Conservation (phyloP, 1,284 basidiomycete species). For the Anthracocystis panici-leucophaei region DNA sequence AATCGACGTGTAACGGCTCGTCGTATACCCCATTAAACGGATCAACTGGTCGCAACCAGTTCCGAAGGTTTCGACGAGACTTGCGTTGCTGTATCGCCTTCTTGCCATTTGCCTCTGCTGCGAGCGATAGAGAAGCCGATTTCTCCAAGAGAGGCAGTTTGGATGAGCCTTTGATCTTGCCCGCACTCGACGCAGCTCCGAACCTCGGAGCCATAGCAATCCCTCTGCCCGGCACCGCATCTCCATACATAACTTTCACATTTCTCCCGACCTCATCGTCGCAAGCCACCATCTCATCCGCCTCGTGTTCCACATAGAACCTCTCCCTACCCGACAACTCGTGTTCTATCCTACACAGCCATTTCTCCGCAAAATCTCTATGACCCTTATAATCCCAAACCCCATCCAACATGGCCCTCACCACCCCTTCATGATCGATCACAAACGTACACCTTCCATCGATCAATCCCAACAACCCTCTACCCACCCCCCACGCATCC, state of each 20-base stretch:
- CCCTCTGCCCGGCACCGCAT: conserved; percentile 17
- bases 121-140: conserved; percentile 1
- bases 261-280: conserved; percentile 20
- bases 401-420: conserved; percentile 57
- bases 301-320: conserved; percentile 33
- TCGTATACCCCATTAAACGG: conserved; percentile 12
- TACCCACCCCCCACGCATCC: conserved; percentile 51
- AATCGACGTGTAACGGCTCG: conserved; percentile 39
- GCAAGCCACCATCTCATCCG: conserved; percentile 22
- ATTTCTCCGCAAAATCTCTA: conserved; percentile 57
- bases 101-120: background rate
- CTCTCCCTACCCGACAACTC: conserved; percentile 51
- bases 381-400: conserved; percentile 59
- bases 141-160: background rate
- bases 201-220: conserved; percentile 52
- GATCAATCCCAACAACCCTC: conserved; percentile 50
- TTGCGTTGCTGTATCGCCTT: conserved; percentile 3
- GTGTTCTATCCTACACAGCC: conserved; percentile 59
- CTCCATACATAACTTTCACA: conserved; percentile 47
- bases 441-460: conserved; percentile 59
- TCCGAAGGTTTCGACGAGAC: conserved; percentile 25
- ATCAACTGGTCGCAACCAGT: conserved; percentile 21
- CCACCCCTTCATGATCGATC: conserved; percentile 60
- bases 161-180: background rate
- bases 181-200: conserved; percentile 37